Evolutionary conservation across 2,329 filamentous ascomycete species (phyloP), one percentile per base, ranked within the genome.

Genomic region (Coleophoma eucalyptorum): DNA sequence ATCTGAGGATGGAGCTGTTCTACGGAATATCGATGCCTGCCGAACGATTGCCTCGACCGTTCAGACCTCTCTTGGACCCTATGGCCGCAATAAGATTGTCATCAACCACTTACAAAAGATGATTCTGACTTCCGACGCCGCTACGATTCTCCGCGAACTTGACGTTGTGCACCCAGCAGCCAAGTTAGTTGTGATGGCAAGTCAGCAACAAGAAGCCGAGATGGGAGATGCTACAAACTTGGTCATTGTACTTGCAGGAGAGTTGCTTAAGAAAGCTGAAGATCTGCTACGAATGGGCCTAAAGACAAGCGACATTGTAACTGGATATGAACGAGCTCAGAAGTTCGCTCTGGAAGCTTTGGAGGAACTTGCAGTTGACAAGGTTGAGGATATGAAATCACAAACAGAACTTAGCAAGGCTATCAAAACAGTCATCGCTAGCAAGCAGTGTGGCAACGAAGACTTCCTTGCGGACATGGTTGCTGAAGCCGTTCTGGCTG

Each of bases 31-130:
- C 74, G 95, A 99, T 69, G 94, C 95, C 69, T 99, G 94, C 78
- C 84, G 92, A 59, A 90, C 94, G 60, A 97, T 99, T 72, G 86
- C 94, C 52, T 89, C 89, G 65, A 99, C 94, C 48, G 94, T 99
- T 46, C 91, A 96, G 78, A 97, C 94, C 51, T 97, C 94, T 43
- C 82, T 99, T 34, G 95, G 94, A 48, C 94, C 94, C 54, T 97
- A 96, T 73, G 94, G 94, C 66, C 89, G 94, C 73, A 99, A 99
- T 80, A 99, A 99, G 79, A 92, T 99, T 68, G 90, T 99, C 76
- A 97, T 99, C 80, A 99, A 99, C 79, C 95, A 99, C 76, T 81
- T 99, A 57, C 90, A 96, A 73, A 99, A 99, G 81, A 97, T 99
- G 94, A 96, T 97, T 64, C 80, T 99, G 58, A 99, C 95, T 62